Percentiles rank a stretch among this genome's conserved stretches.
Evolutionary conservation across 2,329 filamentous ascomycete species (phyloP).

Genomic region (Aspergillus sp.): DNA sequence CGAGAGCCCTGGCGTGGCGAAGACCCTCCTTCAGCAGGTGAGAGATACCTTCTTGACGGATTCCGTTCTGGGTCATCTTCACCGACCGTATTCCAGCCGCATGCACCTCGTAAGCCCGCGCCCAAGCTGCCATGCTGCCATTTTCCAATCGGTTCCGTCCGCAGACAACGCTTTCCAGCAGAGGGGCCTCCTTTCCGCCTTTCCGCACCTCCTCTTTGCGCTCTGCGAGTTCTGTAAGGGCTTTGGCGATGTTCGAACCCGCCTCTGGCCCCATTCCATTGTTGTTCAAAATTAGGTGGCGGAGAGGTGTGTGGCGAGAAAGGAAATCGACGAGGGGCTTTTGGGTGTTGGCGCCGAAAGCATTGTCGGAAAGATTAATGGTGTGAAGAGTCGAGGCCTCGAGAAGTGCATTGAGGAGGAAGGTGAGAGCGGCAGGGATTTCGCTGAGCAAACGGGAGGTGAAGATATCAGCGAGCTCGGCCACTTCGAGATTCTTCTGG

Average conservation of each 20-base stretch:
- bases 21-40: slow-evolving; percentile 78
- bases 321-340: slow-evolving; percentile 92
- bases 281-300: slow-evolving; percentile 96
- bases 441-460: slow-evolving; percentile 90
- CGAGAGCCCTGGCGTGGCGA: slow-evolving; percentile 65
- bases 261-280: slow-evolving; percentile 93
- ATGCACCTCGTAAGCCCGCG: slow-evolving; percentile 80
- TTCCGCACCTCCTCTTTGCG: slow-evolving; percentile 73
- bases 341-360: slow-evolving; percentile 93
- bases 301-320: slow-evolving; percentile 80
- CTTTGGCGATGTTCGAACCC: slow-evolving; percentile 83
- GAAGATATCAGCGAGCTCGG: slow-evolving; percentile 96
- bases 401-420: slow-evolving; percentile 80
- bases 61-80: slow-evolving; percentile 98
- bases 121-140: slow-evolving; percentile 95
- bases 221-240: slow-evolving; percentile 75
- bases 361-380: slow-evolving; percentile 95
- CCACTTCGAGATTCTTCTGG: slow-evolving; percentile 77
- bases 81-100: slow-evolving; percentile 73
- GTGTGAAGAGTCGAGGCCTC: slow-evolving; percentile 84
- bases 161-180: slow-evolving; percentile 95
- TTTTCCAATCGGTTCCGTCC: slow-evolving; percentile 95
- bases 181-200: slow-evolving; percentile 67
- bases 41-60: slow-evolving; percentile 87
- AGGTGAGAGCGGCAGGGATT: slow-evolving; percentile 85